Evolutionary conservation across 345 rosid species (phyloP).

Genomic region (Sonneratia caseolaris): DNA sequence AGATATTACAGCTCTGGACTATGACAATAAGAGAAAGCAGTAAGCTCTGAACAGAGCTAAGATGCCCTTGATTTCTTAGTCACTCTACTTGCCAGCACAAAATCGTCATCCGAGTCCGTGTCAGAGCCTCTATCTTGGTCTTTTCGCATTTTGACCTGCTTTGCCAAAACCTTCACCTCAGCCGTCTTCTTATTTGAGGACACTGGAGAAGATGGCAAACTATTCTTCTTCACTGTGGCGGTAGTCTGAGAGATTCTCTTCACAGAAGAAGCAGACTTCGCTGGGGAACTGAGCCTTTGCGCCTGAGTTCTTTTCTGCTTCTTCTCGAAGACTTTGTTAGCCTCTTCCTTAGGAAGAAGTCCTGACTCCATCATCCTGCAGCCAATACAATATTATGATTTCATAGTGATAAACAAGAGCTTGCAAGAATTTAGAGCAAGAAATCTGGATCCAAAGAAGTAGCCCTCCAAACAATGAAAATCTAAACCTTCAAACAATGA

Average conservation of each 20-base stretch:
- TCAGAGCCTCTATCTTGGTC: slow-evolving; percentile 32
- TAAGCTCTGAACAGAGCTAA: slow-evolving; percentile 3
- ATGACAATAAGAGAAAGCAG: background rate
- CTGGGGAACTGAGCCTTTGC: slow-evolving; percentile 44
- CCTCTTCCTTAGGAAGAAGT: slow-evolving; percentile 58
- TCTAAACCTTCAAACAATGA: background rate
- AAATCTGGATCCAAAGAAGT: background rate
- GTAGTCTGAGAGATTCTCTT: slow-evolving; percentile 27
- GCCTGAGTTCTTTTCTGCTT: slow-evolving; percentile 43
- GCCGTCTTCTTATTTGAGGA: slow-evolving; percentile 39
- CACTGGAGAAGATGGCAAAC: slow-evolving; percentile 16
- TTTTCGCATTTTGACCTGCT: slow-evolving; percentile 51
- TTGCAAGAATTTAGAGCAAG: background rate
- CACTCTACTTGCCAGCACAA: slow-evolving; percentile 17
- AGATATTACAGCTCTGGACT: background rate
- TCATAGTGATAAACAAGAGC: background rate
- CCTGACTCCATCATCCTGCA: slow-evolving; percentile 98
- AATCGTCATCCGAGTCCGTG: slow-evolving; percentile 50
- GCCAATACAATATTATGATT: background rate
- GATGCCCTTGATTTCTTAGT: slow-evolving; percentile 49
- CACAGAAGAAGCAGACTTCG: slow-evolving; percentile 32
- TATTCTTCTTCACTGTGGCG: slow-evolving; percentile 22
- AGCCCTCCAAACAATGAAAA: background rate
- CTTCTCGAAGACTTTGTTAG: slow-evolving; percentile 56
- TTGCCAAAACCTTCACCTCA: slow-evolving; percentile 23